Evolutionary conservation across 768 basidiomycete genomes (phyloP), one percentile per base, ranked within the genome.

Genomic region (Boletus rubescentipes): DNA sequence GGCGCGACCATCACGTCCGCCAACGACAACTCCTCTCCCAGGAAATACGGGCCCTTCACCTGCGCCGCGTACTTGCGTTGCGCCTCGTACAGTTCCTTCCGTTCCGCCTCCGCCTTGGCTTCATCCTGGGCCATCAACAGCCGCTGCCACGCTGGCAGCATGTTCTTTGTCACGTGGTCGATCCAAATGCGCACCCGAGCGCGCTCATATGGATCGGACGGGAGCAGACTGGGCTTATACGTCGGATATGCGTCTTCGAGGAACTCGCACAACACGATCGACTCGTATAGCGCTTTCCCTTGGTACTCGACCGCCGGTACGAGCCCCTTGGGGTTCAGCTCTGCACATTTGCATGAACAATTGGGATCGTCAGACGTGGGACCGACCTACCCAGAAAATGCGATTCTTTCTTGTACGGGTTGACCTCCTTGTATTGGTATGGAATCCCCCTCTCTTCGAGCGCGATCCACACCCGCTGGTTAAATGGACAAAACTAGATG

Each of bases 391-490:
- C 77, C 30, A 83, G 71, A 62, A 82, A 83, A 38, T 79, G 75
- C 15, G 75, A 69, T 61, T 82, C 82, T 60, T 87, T 87, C 70
- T 84, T 84, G 74, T 87, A 88, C 2, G 85, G 84, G 67, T 86
- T 85, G 20, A 83, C 77, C 63, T 87, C 83, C 54, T 78, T 78
- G 64, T 85, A 86, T 56, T 85, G 83, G 61, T 88, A 89, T 1
- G 81, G 80, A 29, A 88, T 80, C 0, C 79, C 78, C 49, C 76
- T 80, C 63, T 87, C 86, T 62, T 89, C 85, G 5, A 89, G 73
- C 0, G 79, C 68, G 47, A 88, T 83, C 87, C 87, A 89, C 12
- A 74, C 72, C 10, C 86, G 75, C 64, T 84, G 82, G 20, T 80
- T 81, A 47, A 72, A 84, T 0, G 83, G 83, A 57, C 83, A 84